These are phyloP conservation scores for Eleusine coracana DNA, from an alignment of 176 grass and related monocot species.

Conservation along the genomic window DNA sequence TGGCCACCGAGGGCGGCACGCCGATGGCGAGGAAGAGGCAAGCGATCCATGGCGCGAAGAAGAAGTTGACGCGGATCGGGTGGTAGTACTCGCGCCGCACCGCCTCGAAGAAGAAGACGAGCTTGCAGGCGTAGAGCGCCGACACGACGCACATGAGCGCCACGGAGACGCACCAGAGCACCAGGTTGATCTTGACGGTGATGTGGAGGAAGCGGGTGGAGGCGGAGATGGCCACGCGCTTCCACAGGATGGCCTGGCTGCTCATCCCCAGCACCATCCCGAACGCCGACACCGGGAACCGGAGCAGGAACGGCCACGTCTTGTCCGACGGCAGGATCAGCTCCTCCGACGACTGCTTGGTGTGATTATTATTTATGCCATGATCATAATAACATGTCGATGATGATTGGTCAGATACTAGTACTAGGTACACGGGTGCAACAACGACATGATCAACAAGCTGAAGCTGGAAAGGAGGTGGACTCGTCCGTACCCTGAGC, in stretches of 20 bases:
- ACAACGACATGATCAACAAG: not conserved
- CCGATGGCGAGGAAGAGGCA: slow-evolving; percentile 89
- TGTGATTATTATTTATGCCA: too few relatives aligned
- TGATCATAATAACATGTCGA: too few relatives aligned
- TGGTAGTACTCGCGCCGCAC: slow-evolving; percentile 90
- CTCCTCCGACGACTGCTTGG: slow-evolving; percentile 65
- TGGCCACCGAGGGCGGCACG: slow-evolving; percentile 47
- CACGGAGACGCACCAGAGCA: slow-evolving; percentile 76
- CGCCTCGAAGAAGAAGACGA: slow-evolving; percentile 84
- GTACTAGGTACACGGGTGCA: not conserved
- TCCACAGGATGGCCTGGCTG: slow-evolving; percentile 95
- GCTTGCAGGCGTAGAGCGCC: slow-evolving; percentile 65
- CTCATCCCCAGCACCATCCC: slow-evolving; percentile 87
- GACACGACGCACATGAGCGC: slow-evolving; percentile 49
- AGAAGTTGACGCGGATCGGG: slow-evolving; percentile 93
- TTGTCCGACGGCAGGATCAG: slow-evolving; percentile 75
- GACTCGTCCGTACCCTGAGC: slow-evolving; percentile 54
- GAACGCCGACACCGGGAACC: slow-evolving; percentile 86
- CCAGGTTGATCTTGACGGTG: slow-evolving; percentile 65
- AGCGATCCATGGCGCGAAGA: slow-evolving; percentile 96
- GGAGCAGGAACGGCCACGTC: slow-evolving; percentile 96
- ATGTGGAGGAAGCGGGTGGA: slow-evolving; percentile 85
- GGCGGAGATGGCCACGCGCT: slow-evolving; percentile 70
- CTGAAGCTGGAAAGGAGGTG: not conserved
- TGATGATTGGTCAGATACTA: too few relatives aligned